phyloP scores from a whole-genome alignment of 106 monocot species.

The Allium sativum region DNA sequence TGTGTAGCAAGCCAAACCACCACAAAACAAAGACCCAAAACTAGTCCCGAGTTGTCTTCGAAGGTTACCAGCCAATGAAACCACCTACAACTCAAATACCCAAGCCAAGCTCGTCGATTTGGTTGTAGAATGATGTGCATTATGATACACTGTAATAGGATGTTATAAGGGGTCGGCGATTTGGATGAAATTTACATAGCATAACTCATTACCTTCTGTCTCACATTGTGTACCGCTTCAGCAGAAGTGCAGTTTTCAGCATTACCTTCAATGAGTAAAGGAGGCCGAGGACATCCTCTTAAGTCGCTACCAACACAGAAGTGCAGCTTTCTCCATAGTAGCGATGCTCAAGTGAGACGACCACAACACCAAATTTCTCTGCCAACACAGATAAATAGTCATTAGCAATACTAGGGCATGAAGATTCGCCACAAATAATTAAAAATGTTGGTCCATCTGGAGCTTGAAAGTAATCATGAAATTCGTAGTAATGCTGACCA shows the following conservation, averaged over 20 bases:
- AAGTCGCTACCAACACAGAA: no score
- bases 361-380: no score
- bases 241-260: slow-evolving; percentile 76
- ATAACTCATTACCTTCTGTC: slow-evolving; percentile 40
- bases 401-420: slow-evolving; percentile 70
- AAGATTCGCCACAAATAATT: slow-evolving; percentile 83
- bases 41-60: no score
- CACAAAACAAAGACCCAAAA: no score
- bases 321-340: no score
- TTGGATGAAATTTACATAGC: background rate
- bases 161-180: background rate
- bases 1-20: no score
- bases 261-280: slow-evolving; percentile 69
- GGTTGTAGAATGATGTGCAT: no score
- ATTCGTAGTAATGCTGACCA: slow-evolving; percentile 78
- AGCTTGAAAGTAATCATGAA: slow-evolving; percentile 59
- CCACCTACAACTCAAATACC: no score
- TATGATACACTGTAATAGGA: background rate
- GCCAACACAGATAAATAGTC: slow-evolving; percentile 80
- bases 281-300: no score
- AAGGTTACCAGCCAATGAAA: no score
- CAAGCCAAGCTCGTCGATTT: no score
- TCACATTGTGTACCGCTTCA: slow-evolving; percentile 81
- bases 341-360: no score
- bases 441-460: slow-evolving; percentile 64